Conservation (phyloP, 768 basidiomycete species). For the Clathrus columnatus region DNA sequence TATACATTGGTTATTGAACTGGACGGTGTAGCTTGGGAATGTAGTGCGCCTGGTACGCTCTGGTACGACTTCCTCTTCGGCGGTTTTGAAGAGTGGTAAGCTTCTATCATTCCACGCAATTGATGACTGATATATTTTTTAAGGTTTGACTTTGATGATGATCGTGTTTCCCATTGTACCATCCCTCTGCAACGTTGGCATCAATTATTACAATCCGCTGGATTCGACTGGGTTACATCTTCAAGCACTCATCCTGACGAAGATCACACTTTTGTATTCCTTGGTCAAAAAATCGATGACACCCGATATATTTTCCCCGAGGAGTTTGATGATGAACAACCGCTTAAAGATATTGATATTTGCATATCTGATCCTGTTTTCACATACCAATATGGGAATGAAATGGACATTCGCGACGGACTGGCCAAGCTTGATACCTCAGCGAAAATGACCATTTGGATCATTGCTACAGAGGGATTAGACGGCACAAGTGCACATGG, state of each 20-base stretch:
- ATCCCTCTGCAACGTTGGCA: not conserved
- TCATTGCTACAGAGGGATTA: slow-evolving; percentile 20
- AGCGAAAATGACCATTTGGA: slow-evolving; percentile 18
- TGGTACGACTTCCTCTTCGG: not conserved
- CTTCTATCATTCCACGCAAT: not conserved
- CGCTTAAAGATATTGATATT: not conserved
- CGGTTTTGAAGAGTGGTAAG: not conserved
- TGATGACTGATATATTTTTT: not conserved
- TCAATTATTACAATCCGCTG: not conserved
- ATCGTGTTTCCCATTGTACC: not conserved
- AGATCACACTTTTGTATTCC: not conserved
- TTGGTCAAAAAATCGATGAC: not conserved
- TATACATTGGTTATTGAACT: slow-evolving; percentile 11
- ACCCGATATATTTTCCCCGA: not conserved
- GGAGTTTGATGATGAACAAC: not conserved
- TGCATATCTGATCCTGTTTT: slow-evolving; percentile 2
- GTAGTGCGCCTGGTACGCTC: slow-evolving; percentile 2
- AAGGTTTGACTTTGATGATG: not conserved
- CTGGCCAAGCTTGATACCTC: slow-evolving; percentile 9
- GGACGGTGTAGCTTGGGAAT: slow-evolving; percentile 8
- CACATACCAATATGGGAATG: slow-evolving; percentile 13
- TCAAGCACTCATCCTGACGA: not conserved
- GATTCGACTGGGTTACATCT: not conserved
- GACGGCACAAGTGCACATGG: slow-evolving; percentile 24
- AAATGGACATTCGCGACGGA: slow-evolving; percentile 14